These are phyloP conservation scores for Lasiosphaeris hirsuta DNA, from an alignment of 495 filamentous ascomycete genomes.

Conservation along the genomic window DNA sequence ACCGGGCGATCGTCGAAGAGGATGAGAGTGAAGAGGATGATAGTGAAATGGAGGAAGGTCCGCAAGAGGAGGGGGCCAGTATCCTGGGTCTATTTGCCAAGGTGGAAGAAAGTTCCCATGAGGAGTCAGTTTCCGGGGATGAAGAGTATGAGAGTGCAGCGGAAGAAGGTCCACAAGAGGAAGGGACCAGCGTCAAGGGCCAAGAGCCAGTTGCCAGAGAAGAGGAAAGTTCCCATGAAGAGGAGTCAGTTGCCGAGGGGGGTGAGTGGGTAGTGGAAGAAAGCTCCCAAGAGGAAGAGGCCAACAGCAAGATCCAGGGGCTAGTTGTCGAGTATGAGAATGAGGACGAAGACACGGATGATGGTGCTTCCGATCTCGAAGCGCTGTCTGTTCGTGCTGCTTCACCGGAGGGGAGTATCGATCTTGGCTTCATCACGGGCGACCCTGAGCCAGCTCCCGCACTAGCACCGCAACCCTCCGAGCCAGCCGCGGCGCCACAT, in stretches of 20 bases:
- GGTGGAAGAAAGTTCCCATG: conserved; percentile 3
- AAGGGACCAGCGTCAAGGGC: neutral
- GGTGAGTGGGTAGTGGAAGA: neutral
- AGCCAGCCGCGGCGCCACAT: no score
- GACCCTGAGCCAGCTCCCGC: neutral
- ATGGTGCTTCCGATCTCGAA: neutral
- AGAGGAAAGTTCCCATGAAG: neutral
- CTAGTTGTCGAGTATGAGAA: neutral
- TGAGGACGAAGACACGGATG: neutral
- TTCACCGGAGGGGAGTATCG: neutral
- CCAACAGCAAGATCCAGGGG: no score
- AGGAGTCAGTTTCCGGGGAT: neutral
- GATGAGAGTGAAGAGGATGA: conserved; percentile 18
- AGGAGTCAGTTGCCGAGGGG: neutral
- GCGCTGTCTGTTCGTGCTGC: neutral
- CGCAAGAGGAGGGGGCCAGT: no score
- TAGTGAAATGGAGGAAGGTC: no score
- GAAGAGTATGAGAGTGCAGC: neutral
- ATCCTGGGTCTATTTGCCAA: no score
- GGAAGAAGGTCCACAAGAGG: neutral
- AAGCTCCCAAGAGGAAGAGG: no score
- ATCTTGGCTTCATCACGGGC: neutral
- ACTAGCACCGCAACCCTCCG: no score
- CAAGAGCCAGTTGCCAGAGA: neutral
- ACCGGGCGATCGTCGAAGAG: conserved; percentile 1